Percentiles rank a stretch among this genome's conserved stretches.
Evolutionary conservation across 805 yeast genomes (phyloP).

Genomic region (Pichia cephalocereana): DNA sequence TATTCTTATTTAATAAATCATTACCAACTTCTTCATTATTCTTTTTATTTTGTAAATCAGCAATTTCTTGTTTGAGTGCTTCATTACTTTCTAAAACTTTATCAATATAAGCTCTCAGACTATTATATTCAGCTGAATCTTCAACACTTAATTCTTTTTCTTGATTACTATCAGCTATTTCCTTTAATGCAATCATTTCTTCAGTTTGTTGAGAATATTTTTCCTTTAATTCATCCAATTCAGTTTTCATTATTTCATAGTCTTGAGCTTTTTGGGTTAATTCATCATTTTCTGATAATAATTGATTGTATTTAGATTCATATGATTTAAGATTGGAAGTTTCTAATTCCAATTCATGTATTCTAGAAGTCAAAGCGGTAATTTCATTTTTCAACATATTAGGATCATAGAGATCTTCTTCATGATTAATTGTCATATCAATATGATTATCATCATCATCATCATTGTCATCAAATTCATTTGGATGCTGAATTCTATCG

Average conservation of each 20-base stretch:
- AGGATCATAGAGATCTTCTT: not conserved
- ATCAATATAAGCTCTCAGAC: conserved; percentile 10
- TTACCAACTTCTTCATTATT: not conserved
- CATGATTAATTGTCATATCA: not conserved
- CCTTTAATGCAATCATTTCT: conserved; percentile 6
- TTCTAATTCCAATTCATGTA: conserved; percentile 6
- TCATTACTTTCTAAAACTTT: conserved; percentile 11
- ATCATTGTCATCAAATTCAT: not conserved
- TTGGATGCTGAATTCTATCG: not conserved
- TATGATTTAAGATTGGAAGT: conserved; percentile 3
- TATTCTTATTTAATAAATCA: conserved; percentile 1
- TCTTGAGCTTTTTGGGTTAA: conserved; percentile 4
- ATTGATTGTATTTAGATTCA: not conserved
- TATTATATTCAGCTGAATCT: conserved; percentile 8
- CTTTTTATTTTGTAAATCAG: not conserved
- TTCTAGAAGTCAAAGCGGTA: not conserved
- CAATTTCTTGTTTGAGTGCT: conserved; percentile 5
- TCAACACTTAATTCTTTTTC: conserved; percentile 8
- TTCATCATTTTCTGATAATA: conserved; percentile 2
- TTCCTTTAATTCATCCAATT: conserved; percentile 1
- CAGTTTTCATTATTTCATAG: not conserved
- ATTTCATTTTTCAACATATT: not conserved
- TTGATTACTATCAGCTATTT: conserved; percentile 6
- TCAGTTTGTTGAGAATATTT: conserved; percentile 2
- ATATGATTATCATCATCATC: not conserved